These are phyloP conservation scores for Sarocladiaceae sp. DNA, from an alignment of 2,329 filamentous ascomycete species.

Conservation along the genomic window DNA sequence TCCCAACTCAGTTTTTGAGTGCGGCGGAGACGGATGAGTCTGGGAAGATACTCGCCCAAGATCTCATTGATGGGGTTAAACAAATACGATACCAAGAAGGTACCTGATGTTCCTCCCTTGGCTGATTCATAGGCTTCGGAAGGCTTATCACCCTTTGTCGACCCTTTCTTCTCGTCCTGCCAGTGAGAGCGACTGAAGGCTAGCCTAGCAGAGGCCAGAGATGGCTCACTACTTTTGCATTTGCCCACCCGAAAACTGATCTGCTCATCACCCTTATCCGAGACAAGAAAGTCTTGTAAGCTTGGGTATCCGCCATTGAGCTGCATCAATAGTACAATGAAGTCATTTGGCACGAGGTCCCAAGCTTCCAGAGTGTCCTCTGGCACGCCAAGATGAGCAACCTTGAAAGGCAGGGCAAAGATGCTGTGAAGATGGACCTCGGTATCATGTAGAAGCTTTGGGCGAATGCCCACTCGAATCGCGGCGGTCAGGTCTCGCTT, in stretches of 20 bases:
- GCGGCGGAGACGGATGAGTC: background rate
- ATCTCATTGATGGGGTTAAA: background rate
- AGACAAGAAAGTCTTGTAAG: slow-evolving; percentile 45
- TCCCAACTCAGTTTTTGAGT: slow-evolving; percentile 50
- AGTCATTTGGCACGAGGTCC: slow-evolving; percentile 60
- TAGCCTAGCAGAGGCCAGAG: background rate
- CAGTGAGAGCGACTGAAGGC: background rate
- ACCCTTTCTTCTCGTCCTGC: background rate
- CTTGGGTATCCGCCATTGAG: slow-evolving; percentile 57
- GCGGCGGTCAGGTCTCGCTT: background rate
- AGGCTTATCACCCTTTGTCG: no score
- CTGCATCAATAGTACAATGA: slow-evolving; percentile 66
- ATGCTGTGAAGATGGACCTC: slow-evolving; percentile 21
- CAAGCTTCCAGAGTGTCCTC: slow-evolving; percentile 70
- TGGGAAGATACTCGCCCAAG: background rate
- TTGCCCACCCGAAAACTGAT: background rate
- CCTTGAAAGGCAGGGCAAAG: slow-evolving; percentile 62
- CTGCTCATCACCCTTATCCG: background rate
- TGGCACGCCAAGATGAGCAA: slow-evolving; percentile 65
- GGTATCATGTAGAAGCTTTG: background rate
- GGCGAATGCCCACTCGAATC: background rate
- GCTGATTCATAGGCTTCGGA: no score
- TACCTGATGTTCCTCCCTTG: no score
- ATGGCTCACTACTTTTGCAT: background rate
- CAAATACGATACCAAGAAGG: no score